Evolutionary conservation across 345 rosid species (phyloP).

Genomic region (Dimocarpus longan): DNA sequence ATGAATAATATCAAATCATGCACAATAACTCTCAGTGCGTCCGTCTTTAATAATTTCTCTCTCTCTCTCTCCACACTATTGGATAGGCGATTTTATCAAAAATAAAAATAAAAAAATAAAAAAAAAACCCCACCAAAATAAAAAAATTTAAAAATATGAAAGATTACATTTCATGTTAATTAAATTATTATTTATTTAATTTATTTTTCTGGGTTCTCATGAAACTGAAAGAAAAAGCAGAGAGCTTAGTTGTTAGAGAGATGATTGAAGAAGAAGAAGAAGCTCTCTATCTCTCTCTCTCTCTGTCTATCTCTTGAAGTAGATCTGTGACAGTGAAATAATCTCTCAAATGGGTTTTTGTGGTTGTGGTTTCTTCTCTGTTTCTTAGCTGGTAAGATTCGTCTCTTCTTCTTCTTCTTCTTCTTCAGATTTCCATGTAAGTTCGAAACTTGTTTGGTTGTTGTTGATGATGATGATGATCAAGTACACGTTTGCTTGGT

Average conservation of each 20-base stretch:
- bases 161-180: not conserved
- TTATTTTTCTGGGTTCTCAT: not conserved
- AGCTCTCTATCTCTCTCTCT: not conserved
- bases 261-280: slow-evolving; percentile 33
- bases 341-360: slow-evolving; percentile 6
- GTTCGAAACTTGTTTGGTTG: slow-evolving; percentile 5
- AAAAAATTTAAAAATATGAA: not conserved
- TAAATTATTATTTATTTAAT: not conserved
- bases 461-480: not conserved
- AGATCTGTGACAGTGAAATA: slow-evolving; percentile 6
- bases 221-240: slow-evolving; percentile 20
- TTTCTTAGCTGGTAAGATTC: slow-evolving; percentile 47
- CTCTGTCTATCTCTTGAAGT: not conserved
- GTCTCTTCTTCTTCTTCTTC: slow-evolving; percentile 10
- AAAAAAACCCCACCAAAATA: not conserved
- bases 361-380: not conserved
- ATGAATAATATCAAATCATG: slow-evolving; percentile 23
- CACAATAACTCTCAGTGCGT: slow-evolving; percentile 33
- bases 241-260: slow-evolving; percentile 9
- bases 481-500: not conserved
- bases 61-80: slow-evolving; percentile 28
- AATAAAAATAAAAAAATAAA: slow-evolving; percentile 9
- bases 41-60: slow-evolving; percentile 26
- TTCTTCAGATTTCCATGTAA: not conserved
- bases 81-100: slow-evolving; percentile 53